phyloP scores from a whole-genome alignment of 306 rosid species.

The Corylus avellana region DNA sequence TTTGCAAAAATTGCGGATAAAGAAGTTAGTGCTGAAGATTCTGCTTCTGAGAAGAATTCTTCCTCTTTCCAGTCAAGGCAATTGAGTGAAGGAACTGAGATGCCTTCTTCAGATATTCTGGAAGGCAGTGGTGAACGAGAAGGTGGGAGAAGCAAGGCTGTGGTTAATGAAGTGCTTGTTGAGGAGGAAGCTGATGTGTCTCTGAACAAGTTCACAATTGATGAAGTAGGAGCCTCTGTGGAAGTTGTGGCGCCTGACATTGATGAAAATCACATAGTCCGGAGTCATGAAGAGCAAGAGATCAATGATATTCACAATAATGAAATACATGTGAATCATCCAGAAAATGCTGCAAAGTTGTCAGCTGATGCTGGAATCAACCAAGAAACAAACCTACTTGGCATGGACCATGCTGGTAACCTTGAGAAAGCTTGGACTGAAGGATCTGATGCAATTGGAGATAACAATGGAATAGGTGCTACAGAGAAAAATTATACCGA shows the following conservation, averaged over 20 bases:
- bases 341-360: constrained; percentile 26
- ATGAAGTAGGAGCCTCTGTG: constrained; percentile 35
- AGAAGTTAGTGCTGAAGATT: constrained; percentile 31
- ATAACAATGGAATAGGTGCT: constrained; percentile 27
- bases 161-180: constrained; percentile 33
- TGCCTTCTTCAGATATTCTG: constrained; percentile 38
- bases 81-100: constrained; percentile 31
- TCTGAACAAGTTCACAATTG: constrained; percentile 22
- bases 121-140: constrained; percentile 30
- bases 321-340: constrained; percentile 22
- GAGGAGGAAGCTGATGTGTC: constrained; percentile 44
- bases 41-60: constrained; percentile 31
- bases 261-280: constrained; percentile 24
- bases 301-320: constrained; percentile 23
- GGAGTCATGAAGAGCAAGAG: constrained; percentile 38
- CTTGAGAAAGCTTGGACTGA: constrained; percentile 27
- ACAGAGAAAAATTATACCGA: constrained; percentile 29
- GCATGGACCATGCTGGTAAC: constrained; percentile 14
- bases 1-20: constrained; percentile 27
- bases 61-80: constrained; percentile 33
- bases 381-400: constrained; percentile 28
- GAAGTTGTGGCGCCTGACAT: constrained; percentile 31
- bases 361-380: constrained; percentile 25
- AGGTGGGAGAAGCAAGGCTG: constrained; percentile 11
- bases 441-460: constrained; percentile 29